Evolutionary conservation across 306 rosid genomes (phyloP).

Genomic region (Lithocarpus polystachyus): DNA sequence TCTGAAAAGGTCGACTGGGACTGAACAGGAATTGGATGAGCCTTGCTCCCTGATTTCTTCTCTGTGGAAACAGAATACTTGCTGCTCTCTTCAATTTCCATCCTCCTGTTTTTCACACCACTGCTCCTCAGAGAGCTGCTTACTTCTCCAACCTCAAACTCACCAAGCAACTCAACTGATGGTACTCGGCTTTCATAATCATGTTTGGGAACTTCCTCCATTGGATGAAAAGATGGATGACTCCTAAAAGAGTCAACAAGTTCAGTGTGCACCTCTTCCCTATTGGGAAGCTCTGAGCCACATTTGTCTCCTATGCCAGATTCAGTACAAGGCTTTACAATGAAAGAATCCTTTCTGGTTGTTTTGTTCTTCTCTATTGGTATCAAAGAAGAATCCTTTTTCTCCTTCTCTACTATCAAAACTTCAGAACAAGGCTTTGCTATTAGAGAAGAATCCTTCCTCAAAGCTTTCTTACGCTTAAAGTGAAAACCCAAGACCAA

Average conservation of each 20-base stretch:
- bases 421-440: neutral
- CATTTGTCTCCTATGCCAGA: neutral
- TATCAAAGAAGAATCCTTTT: constrained; percentile 11
- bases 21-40: constrained; percentile 18
- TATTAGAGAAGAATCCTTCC: neutral
- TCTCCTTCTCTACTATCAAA: constrained; percentile 7
- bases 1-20: constrained; percentile 21
- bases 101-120: constrained; percentile 4
- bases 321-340: constrained; percentile 7
- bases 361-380: constrained; percentile 1
- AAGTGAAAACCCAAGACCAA: neutral
- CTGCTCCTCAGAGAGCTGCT: constrained; percentile 16
- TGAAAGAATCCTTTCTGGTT: constrained; percentile 1
- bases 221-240: constrained; percentile 12
- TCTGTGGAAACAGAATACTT: constrained; percentile 19
- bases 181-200: constrained; percentile 22
- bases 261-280: neutral
- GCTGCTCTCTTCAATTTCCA: constrained; percentile 28
- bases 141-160: constrained; percentile 36
- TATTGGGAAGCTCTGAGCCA: neutral
- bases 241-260: constrained; percentile 10
- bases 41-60: constrained; percentile 11
- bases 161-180: constrained; percentile 36
- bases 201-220: constrained; percentile 10
- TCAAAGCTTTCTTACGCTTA: neutral